Base-by-base conservation (phyloP, 495 filamentous ascomycete species). In the Aspergillus egyptiacus region DNA sequence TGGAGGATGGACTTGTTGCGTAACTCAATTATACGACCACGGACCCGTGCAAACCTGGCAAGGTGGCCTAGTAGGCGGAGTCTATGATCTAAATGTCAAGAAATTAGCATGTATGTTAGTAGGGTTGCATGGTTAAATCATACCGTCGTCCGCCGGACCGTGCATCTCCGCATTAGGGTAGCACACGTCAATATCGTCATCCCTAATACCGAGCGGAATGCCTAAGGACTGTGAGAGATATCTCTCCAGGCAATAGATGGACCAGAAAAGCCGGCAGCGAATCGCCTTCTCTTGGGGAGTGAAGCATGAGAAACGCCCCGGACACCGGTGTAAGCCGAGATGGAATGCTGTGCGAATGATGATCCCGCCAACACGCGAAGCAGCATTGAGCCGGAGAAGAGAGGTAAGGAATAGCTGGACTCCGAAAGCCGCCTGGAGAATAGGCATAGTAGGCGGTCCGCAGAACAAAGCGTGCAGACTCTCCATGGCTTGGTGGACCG, bases 101-200 rank as follows among this genome's bases (percentile, higher is more conserved):
- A 30, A 24, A 6, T 32, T 1, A 43, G 31, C 23, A 14, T 27
- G 3, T 24, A 42, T 34, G 11, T 40, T 42, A 23, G 6, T 13
- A 37, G 14, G 18, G 25, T 14, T 19, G 13, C 11, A 44, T 9
- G 5, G 37, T 28, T 25, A 31, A 30, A n/a, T 6, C 34, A 15
- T 51, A 54, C 55, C 57, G 9, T 48, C 33, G 1, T 30, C 35
- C 14, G n/a, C 46, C n/a, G 31, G 32, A 28, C 37, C 35, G 42
- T 71, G 68, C 31, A 55, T 54, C 48, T 76, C 72, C 9, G 53
- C 50, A 8, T 64, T 64, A 0, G 67, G 74, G 46, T 72, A 72
- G 49, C 74, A 78, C 7, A 78, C 74, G 48, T 78, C 74, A 36
- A 76, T 65, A 48, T 78, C 74, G 51, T 76, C 71, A 58, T 76